Percentiles rank a stretch among this genome's conserved stretches.
phyloP scores from a whole-genome alignment of 2,329 filamentous ascomycete genomes.

The Harringtonia aguacate region DNA sequence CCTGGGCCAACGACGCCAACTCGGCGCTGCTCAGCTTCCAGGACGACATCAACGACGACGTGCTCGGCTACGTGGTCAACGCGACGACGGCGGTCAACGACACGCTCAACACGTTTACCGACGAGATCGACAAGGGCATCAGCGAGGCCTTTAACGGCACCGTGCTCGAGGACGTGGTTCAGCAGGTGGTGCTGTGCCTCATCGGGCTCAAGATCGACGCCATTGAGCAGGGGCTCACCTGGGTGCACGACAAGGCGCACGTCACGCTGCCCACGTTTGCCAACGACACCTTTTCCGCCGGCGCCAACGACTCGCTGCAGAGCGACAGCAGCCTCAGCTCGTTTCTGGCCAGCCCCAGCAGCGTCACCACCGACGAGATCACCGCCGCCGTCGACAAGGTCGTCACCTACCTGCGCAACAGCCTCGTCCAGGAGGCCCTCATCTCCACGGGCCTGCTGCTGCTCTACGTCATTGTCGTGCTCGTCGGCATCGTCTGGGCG shows the following conservation, averaged over 20 bases:
- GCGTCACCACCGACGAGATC: conserved; percentile 69
- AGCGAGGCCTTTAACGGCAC: conserved; percentile 74
- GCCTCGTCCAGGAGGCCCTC: conserved; percentile 65
- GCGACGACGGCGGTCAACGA: conserved; percentile 74
- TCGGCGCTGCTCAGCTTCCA: conserved; percentile 43
- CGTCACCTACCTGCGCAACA: conserved; percentile 52
- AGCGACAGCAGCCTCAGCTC: conserved; percentile 50
- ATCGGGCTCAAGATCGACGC: conserved; percentile 76
- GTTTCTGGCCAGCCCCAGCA: conserved; percentile 69
- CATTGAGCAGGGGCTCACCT: conserved; percentile 82
- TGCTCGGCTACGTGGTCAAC: conserved; percentile 80
- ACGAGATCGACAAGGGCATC: conserved; percentile 63
- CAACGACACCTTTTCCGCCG: conserved; percentile 73
- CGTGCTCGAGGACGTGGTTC: conserved; percentile 65
- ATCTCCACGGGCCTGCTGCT: conserved; percentile 66
- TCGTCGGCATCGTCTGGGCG: conserved; percentile 62
- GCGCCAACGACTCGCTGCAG: conserved; percentile 51
- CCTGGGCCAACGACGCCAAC: conserved; percentile 73
- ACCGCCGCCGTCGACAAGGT: conserved; percentile 64
- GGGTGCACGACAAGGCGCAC: conserved; percentile 81
- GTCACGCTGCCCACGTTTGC: conserved; percentile 69
- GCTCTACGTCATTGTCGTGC: conserved; percentile 66
- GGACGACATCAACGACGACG: conserved; percentile 67
- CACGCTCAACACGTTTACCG: conserved; percentile 73
- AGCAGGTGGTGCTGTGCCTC: conserved; percentile 76